These are phyloP conservation scores for Zostera marina DNA, from an alignment of 116 monocot genomes.

Conservation along the genomic window DNA sequence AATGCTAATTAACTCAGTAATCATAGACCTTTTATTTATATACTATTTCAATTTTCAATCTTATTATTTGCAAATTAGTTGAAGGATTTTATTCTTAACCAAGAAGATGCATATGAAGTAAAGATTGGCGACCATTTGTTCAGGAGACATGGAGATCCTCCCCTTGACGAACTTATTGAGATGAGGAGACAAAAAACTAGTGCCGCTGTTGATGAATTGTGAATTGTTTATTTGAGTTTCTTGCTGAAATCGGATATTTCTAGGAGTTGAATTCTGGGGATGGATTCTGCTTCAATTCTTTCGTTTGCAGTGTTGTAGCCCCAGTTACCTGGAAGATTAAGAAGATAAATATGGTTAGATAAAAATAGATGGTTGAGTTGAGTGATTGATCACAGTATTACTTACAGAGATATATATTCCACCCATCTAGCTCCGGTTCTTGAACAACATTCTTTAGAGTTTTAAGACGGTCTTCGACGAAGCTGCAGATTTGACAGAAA, in stretches of 20 bases:
- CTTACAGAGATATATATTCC: constrained; percentile 91
- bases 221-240: constrained; percentile 44
- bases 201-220: too few species aligned
- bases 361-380: background rate
- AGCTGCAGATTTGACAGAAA: constrained; percentile 25
- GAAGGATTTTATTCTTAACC: constrained; percentile 68
- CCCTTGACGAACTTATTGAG: constrained; percentile 60
- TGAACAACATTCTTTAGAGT: constrained; percentile 93
- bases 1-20: too few species aligned
- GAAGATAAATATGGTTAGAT: background rate
- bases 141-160: constrained; percentile 78
- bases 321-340: constrained; percentile 53
- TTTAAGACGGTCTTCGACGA: constrained; percentile 88
- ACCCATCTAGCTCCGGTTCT: constrained; percentile 58
- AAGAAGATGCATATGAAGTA: constrained; percentile 83
- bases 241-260: constrained; percentile 78
- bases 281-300: constrained; percentile 57
- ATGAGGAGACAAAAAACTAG: constrained; percentile 11
- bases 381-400: background rate
- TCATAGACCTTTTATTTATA: too few species aligned
- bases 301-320: constrained; percentile 94
- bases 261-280: constrained; percentile 66
- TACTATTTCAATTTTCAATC: too few species aligned
- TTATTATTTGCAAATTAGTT: constrained; percentile 23
- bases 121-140: constrained; percentile 71